These are phyloP conservation scores for Rostrohypoxylon terebratum DNA, from an alignment of 495 filamentous ascomycete species.

Conservation along the genomic window DNA sequence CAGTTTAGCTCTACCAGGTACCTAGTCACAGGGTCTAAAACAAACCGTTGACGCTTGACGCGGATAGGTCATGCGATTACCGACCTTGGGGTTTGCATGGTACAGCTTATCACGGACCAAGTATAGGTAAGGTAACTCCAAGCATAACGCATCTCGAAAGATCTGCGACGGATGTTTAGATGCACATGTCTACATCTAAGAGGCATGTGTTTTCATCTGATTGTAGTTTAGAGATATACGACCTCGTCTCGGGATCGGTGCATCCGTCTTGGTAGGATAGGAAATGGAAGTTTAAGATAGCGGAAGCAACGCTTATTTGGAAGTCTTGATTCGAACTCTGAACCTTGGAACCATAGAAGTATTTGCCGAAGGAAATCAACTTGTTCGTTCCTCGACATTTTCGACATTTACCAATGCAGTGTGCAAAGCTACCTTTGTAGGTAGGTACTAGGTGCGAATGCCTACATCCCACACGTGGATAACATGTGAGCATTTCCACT, in stretches of 20 bases:
- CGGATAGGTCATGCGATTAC: slow-evolving; percentile 38
- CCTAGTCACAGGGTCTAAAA: slow-evolving; percentile 31
- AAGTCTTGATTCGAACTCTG: no score
- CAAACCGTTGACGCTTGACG: slow-evolving; percentile 14
- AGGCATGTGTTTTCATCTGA: slow-evolving; percentile 9
- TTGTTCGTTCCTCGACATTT: background rate
- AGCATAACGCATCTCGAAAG: slow-evolving; percentile 33
- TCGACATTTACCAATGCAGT: slow-evolving; percentile 1
- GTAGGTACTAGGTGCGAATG: no score
- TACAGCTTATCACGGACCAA: slow-evolving; percentile 31
- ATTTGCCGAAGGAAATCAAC: slow-evolving; percentile 1
- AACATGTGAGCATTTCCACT: background rate
- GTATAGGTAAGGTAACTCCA: slow-evolving; percentile 13
- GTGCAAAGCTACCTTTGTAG: no score
- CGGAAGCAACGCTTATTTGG: slow-evolving; percentile 12
- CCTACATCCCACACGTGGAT: background rate
- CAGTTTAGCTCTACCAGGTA: slow-evolving; percentile 6
- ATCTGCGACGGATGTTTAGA: slow-evolving; percentile 34
- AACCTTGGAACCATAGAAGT: no score
- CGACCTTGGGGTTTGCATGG: slow-evolving; percentile 15
- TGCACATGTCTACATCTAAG: slow-evolving; percentile 11
- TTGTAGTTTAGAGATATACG: slow-evolving; percentile 14
- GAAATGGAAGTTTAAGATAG: slow-evolving; percentile 18
- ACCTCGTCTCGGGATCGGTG: slow-evolving; percentile 28
- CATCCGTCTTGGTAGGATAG: slow-evolving; percentile 37